Conservation (phyloP, 208 protist genomes). For the Spongospora subterranea region DNA sequence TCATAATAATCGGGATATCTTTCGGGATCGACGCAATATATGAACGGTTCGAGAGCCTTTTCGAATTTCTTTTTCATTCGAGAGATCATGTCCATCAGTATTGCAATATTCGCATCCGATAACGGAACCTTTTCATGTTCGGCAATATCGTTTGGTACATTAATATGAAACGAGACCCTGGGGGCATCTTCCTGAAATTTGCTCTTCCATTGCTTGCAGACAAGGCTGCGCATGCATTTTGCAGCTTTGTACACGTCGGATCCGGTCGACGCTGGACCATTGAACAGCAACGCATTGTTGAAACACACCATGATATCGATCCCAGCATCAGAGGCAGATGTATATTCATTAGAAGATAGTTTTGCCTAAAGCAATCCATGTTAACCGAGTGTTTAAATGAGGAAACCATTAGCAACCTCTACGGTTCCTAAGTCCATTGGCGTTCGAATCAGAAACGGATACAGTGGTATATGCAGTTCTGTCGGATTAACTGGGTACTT, state of each 20-base stretch:
- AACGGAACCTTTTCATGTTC: background rate
- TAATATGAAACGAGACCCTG: background rate
- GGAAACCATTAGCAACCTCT: background rate
- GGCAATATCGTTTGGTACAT: background rate
- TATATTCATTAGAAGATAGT: constrained; percentile 1
- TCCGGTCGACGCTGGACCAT: background rate
- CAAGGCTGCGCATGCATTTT: background rate
- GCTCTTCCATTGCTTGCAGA: background rate
- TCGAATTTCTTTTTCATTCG: background rate
- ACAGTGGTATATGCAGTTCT: constrained; percentile 20
- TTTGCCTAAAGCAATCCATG: constrained; percentile 21
- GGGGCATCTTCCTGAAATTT: background rate
- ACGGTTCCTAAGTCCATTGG: constrained; percentile 39
- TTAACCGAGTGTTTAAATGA: background rate
- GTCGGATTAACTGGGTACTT: constrained; percentile 3
- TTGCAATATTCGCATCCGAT: background rate
- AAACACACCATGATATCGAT: constrained; percentile 27
- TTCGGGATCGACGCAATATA: constrained; percentile 31
- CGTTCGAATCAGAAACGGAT: background rate
- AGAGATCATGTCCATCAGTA: constrained; percentile 2
- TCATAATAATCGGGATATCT: constrained; percentile 38
- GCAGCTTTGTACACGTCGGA: constrained; percentile 47
- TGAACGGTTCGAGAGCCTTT: constrained; percentile 39
- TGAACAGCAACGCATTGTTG: constrained; percentile 46
- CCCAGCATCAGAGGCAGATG: background rate